These are phyloP conservation scores for Claviceps sp. DNA, from an alignment of 2,329 filamentous ascomycete species.

Conservation along the genomic window DNA sequence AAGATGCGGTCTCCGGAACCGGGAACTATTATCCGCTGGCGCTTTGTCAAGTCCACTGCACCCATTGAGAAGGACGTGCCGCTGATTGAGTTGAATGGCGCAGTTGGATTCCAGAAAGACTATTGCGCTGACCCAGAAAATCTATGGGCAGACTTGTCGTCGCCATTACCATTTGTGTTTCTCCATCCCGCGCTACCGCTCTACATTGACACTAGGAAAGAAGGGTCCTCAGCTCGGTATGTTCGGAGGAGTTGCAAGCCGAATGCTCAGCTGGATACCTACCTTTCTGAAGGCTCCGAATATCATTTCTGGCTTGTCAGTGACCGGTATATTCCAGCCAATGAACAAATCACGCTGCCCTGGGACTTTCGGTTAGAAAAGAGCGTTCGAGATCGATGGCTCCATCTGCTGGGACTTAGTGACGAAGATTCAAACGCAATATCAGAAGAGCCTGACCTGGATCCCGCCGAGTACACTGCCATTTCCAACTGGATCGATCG, in stretches of 20 bases:
- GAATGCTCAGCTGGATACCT: conserved; percentile 79
- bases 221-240: conserved; percentile 77
- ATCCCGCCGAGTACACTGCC: conserved; percentile 44
- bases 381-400: conserved; percentile 37
- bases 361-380: conserved; percentile 57
- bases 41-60: conserved; percentile 41
- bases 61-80: conserved; percentile 44
- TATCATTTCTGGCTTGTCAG: conserved; percentile 92
- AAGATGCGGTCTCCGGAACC: conserved; percentile 20
- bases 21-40: conserved; percentile 47
- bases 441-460: conserved; percentile 40
- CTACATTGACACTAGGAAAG: conserved; percentile 81
- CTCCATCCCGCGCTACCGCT: conserved; percentile 82
- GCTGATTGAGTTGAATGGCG: conserved; percentile 62
- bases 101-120: conserved; percentile 59
- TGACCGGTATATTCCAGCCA: conserved; percentile 55
- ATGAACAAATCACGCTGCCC: conserved; percentile 48
- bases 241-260: conserved; percentile 85
- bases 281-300: conserved; percentile 62
- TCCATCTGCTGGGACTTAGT: conserved; percentile 46
- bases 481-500: conserved; percentile 53
- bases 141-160: conserved; percentile 52
- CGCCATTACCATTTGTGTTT: conserved; percentile 62
- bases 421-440: conserved; percentile 39
- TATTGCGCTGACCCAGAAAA: conserved; percentile 56